Conservation (phyloP, 257 asterid genomes). For the Solanum dulcamara region DNA sequence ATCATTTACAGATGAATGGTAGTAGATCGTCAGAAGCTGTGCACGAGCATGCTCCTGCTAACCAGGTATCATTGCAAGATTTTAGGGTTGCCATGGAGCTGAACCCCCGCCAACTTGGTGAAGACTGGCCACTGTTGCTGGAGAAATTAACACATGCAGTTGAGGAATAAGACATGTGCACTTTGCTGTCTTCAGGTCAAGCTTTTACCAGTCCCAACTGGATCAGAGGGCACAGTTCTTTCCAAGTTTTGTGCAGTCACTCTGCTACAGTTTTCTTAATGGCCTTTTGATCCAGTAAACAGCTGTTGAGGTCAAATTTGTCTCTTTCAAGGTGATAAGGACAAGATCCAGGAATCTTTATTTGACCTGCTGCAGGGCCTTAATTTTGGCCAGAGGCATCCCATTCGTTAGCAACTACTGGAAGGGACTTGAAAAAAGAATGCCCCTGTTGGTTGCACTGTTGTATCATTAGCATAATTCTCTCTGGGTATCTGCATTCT, state of each 20-base stretch:
- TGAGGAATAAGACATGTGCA: slow-evolving; percentile 37
- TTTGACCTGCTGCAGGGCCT: slow-evolving; percentile 27
- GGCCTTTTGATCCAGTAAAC: slow-evolving; percentile 39
- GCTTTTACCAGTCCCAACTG: slow-evolving; percentile 18
- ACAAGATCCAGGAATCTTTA: slow-evolving; percentile 30
- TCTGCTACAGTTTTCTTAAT: not conserved
- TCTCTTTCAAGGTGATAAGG: slow-evolving; percentile 27
- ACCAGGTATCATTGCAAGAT: slow-evolving; percentile 54
- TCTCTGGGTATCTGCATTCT: slow-evolving; percentile 29
- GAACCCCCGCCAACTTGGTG: slow-evolving; percentile 76
- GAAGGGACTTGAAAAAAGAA: slow-evolving; percentile 24
- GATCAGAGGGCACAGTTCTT: slow-evolving; percentile 24
- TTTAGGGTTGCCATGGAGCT: slow-evolving; percentile 84
- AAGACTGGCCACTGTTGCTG: slow-evolving; percentile 79
- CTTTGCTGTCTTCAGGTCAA: slow-evolving; percentile 20
- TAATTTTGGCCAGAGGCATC: slow-evolving; percentile 15
- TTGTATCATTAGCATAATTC: slow-evolving; percentile 75
- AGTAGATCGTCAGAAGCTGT: slow-evolving; percentile 24
- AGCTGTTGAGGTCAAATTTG: slow-evolving; percentile 23
- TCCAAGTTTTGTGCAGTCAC: slow-evolving; percentile 11
- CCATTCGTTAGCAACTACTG: slow-evolving; percentile 31
- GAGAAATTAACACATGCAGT: slow-evolving; percentile 55
- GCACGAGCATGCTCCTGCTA: slow-evolving; percentile 25
- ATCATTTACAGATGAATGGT: slow-evolving; percentile 42
- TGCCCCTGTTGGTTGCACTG: slow-evolving; percentile 44